Base-by-base conservation (phyloP, 1,284 basidiomycete species). In the Inonotus obliquus region DNA sequence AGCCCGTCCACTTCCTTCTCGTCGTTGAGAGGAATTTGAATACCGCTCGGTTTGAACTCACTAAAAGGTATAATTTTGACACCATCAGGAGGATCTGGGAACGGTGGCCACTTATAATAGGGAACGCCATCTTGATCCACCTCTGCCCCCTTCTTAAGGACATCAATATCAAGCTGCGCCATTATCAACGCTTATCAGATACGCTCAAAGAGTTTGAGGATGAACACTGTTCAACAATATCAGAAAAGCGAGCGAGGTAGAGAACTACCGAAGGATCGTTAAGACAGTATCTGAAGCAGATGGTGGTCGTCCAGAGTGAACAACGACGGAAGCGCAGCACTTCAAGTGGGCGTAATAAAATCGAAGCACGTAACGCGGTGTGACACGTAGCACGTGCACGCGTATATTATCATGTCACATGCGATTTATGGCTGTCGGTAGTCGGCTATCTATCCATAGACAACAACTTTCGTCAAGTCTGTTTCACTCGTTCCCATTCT, bases 11-110 rank as follows among this genome's bases (percentile, higher is more conserved):
- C 64, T 67, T 86, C 84, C 27, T 73, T 69, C 19, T 76, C 78
- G 7, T 76, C 76, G n/a, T 77, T 75, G 17, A 71, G 69, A 2
- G 65, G 71, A 59, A 82, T 71, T 35, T 75, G 76, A 60, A 89
- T 85, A 2, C 87, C 88, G 39, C 69, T 72, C n/a, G 86, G 80
- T 67, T 78, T 80, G 74, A 84, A 90, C 21, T 77, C 67, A 45
- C 74, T 77, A 77, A 87, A 90, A 0, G 85, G 77, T 59, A 81
- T 74, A 69, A 90, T 79, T 4, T 70, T 72, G 54, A 80, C 78
- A n/a, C 82, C 84, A 0, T 71, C 68, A 0, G 85, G 85, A 9
- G 74, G 67, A 35, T 65, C 38, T 25, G 87, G 86, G 67, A 86
- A 88, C 0, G 87, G 87, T 0, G 86, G 88, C 68, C 85, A 89